Evolutionary conservation across 1,139 yeast genomes (phyloP).

Genomic region (Hanseniaspora uvarum): DNA sequence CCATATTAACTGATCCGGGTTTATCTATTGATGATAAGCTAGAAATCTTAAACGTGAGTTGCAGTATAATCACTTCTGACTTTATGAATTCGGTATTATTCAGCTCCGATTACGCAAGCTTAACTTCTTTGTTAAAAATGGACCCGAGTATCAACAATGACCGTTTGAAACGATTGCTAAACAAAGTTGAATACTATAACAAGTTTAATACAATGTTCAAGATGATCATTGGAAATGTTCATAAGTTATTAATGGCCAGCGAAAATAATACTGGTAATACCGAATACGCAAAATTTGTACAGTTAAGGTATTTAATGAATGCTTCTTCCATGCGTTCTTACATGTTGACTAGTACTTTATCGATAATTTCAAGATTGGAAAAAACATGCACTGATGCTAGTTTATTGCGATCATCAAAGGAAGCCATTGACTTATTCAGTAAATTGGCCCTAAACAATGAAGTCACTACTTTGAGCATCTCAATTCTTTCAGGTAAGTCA

Average conservation of each 20-base stretch:
- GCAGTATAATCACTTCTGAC: constrained; percentile 12
- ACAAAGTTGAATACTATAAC: constrained; percentile 5
- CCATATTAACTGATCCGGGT: neutral
- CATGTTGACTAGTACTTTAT: constrained; percentile 7
- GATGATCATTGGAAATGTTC: neutral
- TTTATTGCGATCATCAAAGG: neutral
- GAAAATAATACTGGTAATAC: neutral
- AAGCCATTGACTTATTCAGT: neutral
- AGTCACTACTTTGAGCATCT: constrained; percentile 2
- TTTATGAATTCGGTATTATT: constrained; percentile 13
- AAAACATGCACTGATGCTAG: neutral
- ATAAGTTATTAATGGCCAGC: constrained; percentile 1
- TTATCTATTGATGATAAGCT: neutral
- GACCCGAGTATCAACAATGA: neutral
- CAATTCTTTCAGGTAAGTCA: neutral
- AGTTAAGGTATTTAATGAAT: constrained; percentile 6
- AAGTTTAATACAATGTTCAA: constrained; percentile 9
- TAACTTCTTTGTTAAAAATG: constrained; percentile 1
- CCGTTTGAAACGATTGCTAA: neutral
- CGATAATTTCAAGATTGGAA: constrained; percentile 5
- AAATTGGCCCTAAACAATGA: constrained; percentile 6
- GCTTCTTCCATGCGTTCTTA: constrained; percentile 11
- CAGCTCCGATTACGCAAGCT: constrained; percentile 3
- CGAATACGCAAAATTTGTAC: neutral
- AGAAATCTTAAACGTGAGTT: constrained; percentile 4